phyloP scores from a whole-genome alignment of 2,329 filamentous ascomycete genomes.

The Sclerotinia glacialis region DNA sequence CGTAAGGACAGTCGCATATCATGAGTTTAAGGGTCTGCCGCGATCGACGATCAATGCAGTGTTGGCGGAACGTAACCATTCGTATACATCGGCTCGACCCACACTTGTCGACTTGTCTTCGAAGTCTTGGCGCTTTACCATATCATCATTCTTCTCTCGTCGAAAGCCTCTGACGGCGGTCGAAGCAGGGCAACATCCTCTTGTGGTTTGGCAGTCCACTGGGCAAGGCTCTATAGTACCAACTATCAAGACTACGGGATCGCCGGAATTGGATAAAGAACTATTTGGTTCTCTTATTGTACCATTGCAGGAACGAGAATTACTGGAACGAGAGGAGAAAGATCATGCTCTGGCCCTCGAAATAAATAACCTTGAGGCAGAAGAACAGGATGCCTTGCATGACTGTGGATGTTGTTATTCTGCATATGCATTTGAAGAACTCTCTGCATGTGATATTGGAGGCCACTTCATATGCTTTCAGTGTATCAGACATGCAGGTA shows the following conservation, averaged over 20 bases:
- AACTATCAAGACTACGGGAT: conserved; percentile 63
- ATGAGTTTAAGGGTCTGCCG: conserved; percentile 73
- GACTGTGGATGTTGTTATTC: conserved; percentile 81
- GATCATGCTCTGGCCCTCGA: conserved; percentile 53
- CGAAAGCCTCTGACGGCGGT: conserved; percentile 55
- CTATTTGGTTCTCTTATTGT: conserved; percentile 56
- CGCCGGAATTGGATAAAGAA: conserved; percentile 61
- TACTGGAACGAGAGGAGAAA: conserved; percentile 46
- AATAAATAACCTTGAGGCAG: conserved; percentile 59
- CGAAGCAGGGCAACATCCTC: conserved; percentile 58
- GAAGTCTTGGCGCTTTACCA: conserved; percentile 74
- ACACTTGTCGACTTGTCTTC: conserved; percentile 67
- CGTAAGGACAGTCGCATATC: conserved; percentile 63
- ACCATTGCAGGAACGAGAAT: conserved; percentile 50
- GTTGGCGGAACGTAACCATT: conserved; percentile 76
- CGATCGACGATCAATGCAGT: conserved; percentile 74
- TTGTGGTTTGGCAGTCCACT: conserved; percentile 59
- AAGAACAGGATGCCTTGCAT: conserved; percentile 53
- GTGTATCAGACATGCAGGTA: conserved; percentile 78
- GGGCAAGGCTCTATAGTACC: conserved; percentile 57
- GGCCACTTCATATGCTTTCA: conserved; percentile 76
- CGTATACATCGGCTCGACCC: conserved; percentile 68
- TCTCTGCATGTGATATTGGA: conserved; percentile 63
- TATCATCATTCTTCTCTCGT: conserved; percentile 68
- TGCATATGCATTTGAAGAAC: conserved; percentile 67